phyloP scores from a whole-genome alignment of 2,329 filamentous ascomycete genomes.

The Hypoxylon sp. region DNA sequence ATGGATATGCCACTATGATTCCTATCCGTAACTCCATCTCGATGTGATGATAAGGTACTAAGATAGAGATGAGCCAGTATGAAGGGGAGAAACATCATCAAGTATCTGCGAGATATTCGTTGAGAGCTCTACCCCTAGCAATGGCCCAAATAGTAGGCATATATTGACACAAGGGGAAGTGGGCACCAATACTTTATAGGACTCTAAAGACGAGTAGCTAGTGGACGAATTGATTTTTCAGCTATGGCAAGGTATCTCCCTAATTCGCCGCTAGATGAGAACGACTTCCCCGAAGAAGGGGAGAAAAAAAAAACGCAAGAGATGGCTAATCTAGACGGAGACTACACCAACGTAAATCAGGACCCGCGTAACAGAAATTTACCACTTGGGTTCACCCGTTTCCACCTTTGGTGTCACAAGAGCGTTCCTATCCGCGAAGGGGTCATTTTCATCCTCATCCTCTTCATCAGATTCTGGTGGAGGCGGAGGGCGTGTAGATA shows the following conservation, averaged over 20 bases:
- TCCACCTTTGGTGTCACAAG: slow-evolving; percentile 61
- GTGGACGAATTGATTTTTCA: slow-evolving; percentile 6
- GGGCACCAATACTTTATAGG: background rate
- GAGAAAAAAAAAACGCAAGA: too few relatives aligned
- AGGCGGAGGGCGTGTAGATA: slow-evolving; percentile 61
- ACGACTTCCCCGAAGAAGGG: background rate
- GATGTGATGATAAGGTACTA: background rate
- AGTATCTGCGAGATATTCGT: background rate
- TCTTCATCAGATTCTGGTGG: slow-evolving; percentile 66
- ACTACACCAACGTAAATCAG: background rate
- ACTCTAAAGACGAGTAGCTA: background rate
- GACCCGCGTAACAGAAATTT: slow-evolving; percentile 7
- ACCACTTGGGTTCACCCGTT: slow-evolving; percentile 56
- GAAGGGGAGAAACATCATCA: background rate
- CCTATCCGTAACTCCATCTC: background rate
- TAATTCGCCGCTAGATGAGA: slow-evolving; percentile 12
- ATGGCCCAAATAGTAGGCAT: background rate
- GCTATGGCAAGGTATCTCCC: slow-evolving; percentile 32
- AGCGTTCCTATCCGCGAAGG: slow-evolving; percentile 87
- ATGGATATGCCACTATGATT: background rate
- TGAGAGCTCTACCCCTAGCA: background rate
- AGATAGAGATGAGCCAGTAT: background rate
- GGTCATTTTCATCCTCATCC: slow-evolving; percentile 85
- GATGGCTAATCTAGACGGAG: background rate
- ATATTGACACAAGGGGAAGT: background rate